Base-by-base conservation (phyloP, 2,329 filamentous ascomycete genomes). In the Fusarium sp. region DNA sequence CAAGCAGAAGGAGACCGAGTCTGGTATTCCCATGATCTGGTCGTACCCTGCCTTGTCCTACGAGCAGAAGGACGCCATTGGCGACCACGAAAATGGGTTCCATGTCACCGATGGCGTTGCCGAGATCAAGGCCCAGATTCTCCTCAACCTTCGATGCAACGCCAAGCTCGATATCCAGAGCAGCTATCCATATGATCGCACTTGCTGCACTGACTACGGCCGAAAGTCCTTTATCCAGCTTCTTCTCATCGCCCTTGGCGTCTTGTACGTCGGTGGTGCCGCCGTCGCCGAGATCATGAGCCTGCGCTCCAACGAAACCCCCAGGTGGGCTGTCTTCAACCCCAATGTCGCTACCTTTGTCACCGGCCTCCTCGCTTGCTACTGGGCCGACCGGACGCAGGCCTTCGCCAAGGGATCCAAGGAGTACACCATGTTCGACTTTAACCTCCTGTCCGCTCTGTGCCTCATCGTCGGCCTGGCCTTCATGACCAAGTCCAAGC, bases 101-200 rank as follows among this genome's bases (percentile, higher is more conserved):
- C 72, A 77, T 37, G 73, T 72, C 11, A 69, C 63, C 10, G 67
- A 72, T 14, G 31, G 43, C 0, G 65, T 73, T 14, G 60, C 70
- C 13, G 69, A 72, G 53, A 72, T 54, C 62, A 73, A 66, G 66
- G 77, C 67, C 33, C 76, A 59, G 71, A 71, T 85, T 15, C 65
- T 86, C 0, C 75, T 87, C 27, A 84, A 84, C 62, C 70, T 80
- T n/a, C 79, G 82, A 43, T 87, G 84, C 70, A 87, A 62, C 70
- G 78, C 70, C 63, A 77, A 62, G 66, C 74, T 58, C 53, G 71
- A 57, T 65, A 71, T 51, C 2, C 49, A 66, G n/a, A 61, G 64
- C 15, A 72, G 72, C 19, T 79, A 78, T 51, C 78, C 79, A 1
- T 81, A 79, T 61, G 73, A 79, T 44, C 75, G 79, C 49, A 84